phyloP scores from a whole-genome alignment of 1,284 basidiomycete species.

The Phenoliferia sp. region DNA sequence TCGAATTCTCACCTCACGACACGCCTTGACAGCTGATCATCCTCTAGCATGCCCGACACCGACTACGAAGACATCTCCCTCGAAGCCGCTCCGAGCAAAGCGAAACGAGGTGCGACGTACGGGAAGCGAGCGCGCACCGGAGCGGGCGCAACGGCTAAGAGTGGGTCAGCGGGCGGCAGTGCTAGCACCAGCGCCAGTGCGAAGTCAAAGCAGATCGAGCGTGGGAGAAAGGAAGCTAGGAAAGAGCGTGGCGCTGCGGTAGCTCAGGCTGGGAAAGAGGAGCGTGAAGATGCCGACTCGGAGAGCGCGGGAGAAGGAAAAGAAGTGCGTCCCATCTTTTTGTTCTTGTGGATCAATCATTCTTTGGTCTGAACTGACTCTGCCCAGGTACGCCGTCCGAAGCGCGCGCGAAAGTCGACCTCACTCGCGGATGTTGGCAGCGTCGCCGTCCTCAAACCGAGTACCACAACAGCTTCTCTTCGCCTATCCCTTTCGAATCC shows the following conservation, averaged over 20 bases:
- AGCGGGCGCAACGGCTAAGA: too few species aligned
- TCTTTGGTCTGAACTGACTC: background rate
- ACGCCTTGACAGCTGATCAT: background rate
- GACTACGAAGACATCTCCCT: background rate
- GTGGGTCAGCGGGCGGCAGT: too few species aligned
- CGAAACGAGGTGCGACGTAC: background rate
- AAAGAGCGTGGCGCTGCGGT: background rate
- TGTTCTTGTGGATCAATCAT: background rate
- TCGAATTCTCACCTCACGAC: background rate
- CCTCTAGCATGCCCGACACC: background rate
- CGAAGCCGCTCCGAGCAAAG: background rate
- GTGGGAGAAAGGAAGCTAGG: background rate
- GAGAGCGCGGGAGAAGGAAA: background rate
- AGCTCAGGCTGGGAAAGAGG: background rate
- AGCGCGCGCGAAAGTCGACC: background rate
- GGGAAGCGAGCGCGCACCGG: background rate
- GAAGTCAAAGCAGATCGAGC: background rate
- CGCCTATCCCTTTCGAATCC: background rate
- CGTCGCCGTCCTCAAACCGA: background rate
- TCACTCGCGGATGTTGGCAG: background rate
- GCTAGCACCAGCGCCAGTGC: background rate
- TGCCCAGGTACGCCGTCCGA: background rate
- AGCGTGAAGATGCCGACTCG: background rate
- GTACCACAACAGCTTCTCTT: background rate
- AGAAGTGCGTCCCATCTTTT: background rate